Evolutionary conservation across 768 basidiomycete species (phyloP).

Genomic region (Tubosaeta brunneosetosa): DNA sequence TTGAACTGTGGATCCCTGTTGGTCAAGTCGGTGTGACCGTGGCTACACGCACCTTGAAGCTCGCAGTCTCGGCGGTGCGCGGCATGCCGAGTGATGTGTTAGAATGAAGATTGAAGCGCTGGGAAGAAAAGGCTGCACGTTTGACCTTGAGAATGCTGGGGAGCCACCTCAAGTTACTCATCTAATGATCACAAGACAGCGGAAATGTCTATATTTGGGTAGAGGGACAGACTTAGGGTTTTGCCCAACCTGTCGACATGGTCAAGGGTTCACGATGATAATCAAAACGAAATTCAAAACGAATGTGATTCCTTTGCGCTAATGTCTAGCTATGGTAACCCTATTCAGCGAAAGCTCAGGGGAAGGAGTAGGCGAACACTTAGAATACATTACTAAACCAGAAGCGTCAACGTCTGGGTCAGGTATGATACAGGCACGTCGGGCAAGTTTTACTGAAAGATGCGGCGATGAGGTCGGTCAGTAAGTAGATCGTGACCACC

Average conservation of each 20-base stretch:
- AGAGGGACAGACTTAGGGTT: neutral
- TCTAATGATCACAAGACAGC: conserved; percentile 3
- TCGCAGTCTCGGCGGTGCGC: conserved; percentile 58
- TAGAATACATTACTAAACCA: conserved; percentile 5
- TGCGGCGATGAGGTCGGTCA: conserved; percentile 5
- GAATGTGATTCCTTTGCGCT: neutral
- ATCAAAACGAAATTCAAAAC: neutral
- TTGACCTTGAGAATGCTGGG: conserved; percentile 5
- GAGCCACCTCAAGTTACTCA: conserved; percentile 1
- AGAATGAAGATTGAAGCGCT: conserved; percentile 4
- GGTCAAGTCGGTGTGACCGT: neutral
- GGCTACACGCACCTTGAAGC: conserved; percentile 46
- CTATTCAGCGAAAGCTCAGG: neutral
- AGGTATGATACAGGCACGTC: conserved; percentile 7
- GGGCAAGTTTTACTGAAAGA: conserved; percentile 9
- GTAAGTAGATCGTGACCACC: conserved; percentile 40
- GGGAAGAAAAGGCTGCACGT: conserved; percentile 1
- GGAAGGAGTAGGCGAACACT: neutral
- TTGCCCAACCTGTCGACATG: neutral
- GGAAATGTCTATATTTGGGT: conserved; percentile 14
- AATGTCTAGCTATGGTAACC: neutral
- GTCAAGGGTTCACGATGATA: neutral
- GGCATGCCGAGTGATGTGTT: conserved; percentile 44
- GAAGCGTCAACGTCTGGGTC: neutral
- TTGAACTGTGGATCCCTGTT: conserved; percentile 50